A percentile compares a stretch with the other conserved stretches of the same genome.
Conservation (phyloP, 305 asterid species). For the Plantago rigida region DNA sequence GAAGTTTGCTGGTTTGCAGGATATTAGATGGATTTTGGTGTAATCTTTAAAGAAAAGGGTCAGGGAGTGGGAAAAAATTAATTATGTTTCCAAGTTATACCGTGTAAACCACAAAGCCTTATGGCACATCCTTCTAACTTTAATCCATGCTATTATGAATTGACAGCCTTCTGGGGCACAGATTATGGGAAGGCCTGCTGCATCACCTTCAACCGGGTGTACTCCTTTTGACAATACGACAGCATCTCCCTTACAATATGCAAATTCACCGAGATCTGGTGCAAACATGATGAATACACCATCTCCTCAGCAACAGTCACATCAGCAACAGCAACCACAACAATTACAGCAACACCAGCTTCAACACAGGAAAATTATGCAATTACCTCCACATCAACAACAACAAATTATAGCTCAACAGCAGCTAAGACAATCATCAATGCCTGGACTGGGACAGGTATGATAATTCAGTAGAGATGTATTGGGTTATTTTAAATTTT, state of each 20-base stretch:
- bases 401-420: slow-evolving; percentile 62
- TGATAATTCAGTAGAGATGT: slow-evolving; percentile 14
- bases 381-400: slow-evolving; percentile 64
- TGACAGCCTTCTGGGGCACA: slow-evolving; percentile 52
- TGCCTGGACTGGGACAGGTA: slow-evolving; percentile 84
- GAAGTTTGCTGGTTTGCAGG: no score
- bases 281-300: slow-evolving; percentile 85
- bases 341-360: slow-evolving; percentile 54
- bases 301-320: slow-evolving; percentile 85
- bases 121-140: neutral
- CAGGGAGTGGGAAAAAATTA: no score
- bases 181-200: slow-evolving; percentile 45
- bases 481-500: neutral
- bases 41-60: no score
- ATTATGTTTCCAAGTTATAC: neutral
- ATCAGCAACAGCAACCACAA: slow-evolving; percentile 40
- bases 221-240: slow-evolving; percentile 67
- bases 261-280: slow-evolving; percentile 85
- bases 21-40: no score
- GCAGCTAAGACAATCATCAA: slow-evolving; percentile 68
- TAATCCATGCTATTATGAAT: slow-evolving; percentile 21
- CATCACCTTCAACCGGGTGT: slow-evolving; percentile 66
- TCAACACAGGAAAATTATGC: slow-evolving; percentile 82
- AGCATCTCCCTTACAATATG: slow-evolving; percentile 81
- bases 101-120: neutral